Conservation (phyloP, 257 asterid genomes). For the Solanum arcanum region DNA sequence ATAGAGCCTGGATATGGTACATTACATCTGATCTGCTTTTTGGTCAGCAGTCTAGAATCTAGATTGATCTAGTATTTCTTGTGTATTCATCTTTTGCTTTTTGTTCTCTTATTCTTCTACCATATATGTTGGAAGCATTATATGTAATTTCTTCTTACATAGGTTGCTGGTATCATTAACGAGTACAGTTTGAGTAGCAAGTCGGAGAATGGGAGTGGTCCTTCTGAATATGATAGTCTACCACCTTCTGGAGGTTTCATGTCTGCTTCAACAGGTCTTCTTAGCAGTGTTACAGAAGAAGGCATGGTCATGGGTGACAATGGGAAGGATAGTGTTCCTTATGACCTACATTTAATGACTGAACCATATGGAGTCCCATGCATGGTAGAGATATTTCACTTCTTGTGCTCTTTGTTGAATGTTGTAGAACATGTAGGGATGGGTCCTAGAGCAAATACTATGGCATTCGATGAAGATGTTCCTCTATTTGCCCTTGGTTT, state of each 20-base stretch:
- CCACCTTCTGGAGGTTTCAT: slow-evolving; percentile 39
- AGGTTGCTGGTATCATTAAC: slow-evolving; percentile 39
- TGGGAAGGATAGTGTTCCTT: slow-evolving; percentile 70
- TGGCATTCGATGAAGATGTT: slow-evolving; percentile 85
- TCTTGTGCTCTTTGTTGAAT: slow-evolving; percentile 78
- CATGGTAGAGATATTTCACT: slow-evolving; percentile 94
- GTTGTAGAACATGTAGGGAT: slow-evolving; percentile 68
- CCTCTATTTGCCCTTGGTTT: slow-evolving; percentile 86
- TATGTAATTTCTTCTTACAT: slow-evolving; percentile 13
- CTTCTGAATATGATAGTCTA: slow-evolving; percentile 48
- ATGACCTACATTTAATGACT: slow-evolving; percentile 66
- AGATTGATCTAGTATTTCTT: not conserved
- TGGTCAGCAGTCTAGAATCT: not conserved
- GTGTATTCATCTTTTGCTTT: not conserved
- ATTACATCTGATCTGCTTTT: not conserved
- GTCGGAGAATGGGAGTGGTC: slow-evolving; percentile 60
- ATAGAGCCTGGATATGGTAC: not conserved
- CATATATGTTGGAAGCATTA: not conserved
- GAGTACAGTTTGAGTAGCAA: slow-evolving; percentile 44
- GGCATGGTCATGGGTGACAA: slow-evolving; percentile 30
- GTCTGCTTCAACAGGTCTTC: slow-evolving; percentile 34
- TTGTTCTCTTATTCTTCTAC: slow-evolving; percentile 1
- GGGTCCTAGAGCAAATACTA: slow-evolving; percentile 77
- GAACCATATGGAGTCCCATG: slow-evolving; percentile 95
- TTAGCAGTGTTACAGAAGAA: slow-evolving; percentile 47